phyloP scores from a whole-genome alignment of 2,329 filamentous ascomycete species.

The Harringtonia lauricola region DNA sequence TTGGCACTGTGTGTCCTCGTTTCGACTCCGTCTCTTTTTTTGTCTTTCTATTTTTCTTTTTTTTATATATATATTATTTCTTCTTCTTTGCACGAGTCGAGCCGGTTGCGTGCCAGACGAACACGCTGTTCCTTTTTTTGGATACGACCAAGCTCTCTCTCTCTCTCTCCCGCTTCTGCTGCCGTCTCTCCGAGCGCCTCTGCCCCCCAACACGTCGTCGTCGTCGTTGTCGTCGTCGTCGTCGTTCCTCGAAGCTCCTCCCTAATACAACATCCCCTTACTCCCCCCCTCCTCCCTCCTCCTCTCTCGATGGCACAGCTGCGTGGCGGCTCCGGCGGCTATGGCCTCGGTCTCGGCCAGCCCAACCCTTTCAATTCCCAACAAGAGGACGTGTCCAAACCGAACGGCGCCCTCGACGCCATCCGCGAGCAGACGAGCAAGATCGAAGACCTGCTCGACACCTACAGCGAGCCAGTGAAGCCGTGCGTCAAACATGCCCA shows the following conservation, averaged over 20 bases:
- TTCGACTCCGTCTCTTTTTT: background rate
- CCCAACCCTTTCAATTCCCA: constrained; percentile 53
- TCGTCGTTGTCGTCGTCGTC: no score
- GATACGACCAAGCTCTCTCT: background rate
- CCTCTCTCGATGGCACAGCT: constrained; percentile 28
- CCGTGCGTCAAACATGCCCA: no score
- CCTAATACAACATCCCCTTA: background rate
- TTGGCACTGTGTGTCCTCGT: no score
- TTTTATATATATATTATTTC: background rate
- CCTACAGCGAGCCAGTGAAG: constrained; percentile 79
- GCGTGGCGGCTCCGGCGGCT: constrained; percentile 67
- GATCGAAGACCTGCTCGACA: constrained; percentile 90
- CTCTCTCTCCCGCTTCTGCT: no score
- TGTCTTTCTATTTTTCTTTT: background rate
- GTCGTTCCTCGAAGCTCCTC: no score
- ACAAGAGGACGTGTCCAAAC: constrained; percentile 36
- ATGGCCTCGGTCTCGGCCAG: constrained; percentile 75
- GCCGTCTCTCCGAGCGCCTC: no score
- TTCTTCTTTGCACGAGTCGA: background rate
- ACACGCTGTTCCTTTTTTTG: background rate
- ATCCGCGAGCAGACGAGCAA: constrained; percentile 95
- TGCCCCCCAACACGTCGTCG: no score
- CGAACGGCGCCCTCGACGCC: constrained; percentile 72
- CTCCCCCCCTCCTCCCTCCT: background rate
- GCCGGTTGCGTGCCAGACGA: background rate